phyloP scores from a whole-genome alignment of 768 basidiomycete genomes.

The Galerina marginata region DNA sequence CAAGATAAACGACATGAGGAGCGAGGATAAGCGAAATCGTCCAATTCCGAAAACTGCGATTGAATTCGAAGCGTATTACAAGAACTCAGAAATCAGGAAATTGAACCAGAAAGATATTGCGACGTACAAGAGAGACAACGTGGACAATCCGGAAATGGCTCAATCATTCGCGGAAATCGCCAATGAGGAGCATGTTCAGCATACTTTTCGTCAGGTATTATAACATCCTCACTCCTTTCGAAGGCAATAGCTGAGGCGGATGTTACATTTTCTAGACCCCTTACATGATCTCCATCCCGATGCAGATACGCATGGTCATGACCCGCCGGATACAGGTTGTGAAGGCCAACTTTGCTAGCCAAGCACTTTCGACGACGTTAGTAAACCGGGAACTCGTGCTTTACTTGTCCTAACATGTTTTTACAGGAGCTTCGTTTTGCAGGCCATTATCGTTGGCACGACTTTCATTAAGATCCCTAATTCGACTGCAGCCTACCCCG shows the following conservation, averaged over 20 bases:
- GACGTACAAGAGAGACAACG: slow-evolving; percentile 50
- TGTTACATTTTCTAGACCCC: slow-evolving; percentile 30
- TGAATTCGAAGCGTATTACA: slow-evolving; percentile 51
- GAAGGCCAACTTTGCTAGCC: slow-evolving; percentile 36
- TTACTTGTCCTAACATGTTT: slow-evolving; percentile 32
- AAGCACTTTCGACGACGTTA: slow-evolving; percentile 33
- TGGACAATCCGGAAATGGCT: slow-evolving; percentile 45
- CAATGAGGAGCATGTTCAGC: slow-evolving; percentile 54
- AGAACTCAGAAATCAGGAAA: slow-evolving; percentile 27
- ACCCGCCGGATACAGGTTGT: slow-evolving; percentile 46
- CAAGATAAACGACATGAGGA: slow-evolving; percentile 5
- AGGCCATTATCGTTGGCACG: slow-evolving; percentile 55
- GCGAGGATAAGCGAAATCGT: slow-evolving; percentile 10
- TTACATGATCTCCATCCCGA: slow-evolving; percentile 44
- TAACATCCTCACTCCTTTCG: background rate
- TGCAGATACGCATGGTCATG: slow-evolving; percentile 52
- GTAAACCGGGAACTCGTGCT: slow-evolving; percentile 1
- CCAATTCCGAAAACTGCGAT: slow-evolving; percentile 48
- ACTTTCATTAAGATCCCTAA: slow-evolving; percentile 62
- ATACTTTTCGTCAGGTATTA: slow-evolving; percentile 36
- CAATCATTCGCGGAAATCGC: slow-evolving; percentile 50
- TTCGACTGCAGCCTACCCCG: slow-evolving; percentile 63
- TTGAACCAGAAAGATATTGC: slow-evolving; percentile 46
- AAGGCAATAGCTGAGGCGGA: background rate
- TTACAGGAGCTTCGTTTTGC: slow-evolving; percentile 38